Evolutionary conservation across 768 basidiomycete species (phyloP).

Genomic region (Hypholoma fasciculare): DNA sequence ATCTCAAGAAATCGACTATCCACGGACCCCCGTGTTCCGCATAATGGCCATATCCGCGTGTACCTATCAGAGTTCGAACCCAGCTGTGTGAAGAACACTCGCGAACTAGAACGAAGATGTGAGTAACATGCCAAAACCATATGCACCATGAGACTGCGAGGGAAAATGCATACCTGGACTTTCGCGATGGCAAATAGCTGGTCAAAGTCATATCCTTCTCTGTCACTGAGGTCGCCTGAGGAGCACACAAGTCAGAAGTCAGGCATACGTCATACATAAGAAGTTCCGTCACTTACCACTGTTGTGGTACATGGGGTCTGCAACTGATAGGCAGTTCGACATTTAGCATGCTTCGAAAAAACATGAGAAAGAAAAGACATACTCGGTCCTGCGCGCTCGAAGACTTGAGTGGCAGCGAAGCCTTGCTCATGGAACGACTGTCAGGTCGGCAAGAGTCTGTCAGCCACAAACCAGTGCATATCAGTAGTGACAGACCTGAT

Average conservation of each 20-base stretch:
- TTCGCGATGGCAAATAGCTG: constrained; percentile 85
- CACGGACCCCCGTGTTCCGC: neutral
- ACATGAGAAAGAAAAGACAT: constrained; percentile 18
- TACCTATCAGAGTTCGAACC: constrained; percentile 42
- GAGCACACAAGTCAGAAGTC: constrained; percentile 2
- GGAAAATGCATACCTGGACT: constrained; percentile 63
- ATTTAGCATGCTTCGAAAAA: neutral
- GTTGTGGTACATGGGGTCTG: constrained; percentile 89
- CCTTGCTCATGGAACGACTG: constrained; percentile 83
- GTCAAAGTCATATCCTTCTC: constrained; percentile 79
- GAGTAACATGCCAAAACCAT: neutral
- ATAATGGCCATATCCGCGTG: neutral
- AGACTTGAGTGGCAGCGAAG: constrained; percentile 84
- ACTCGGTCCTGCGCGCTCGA: constrained; percentile 82
- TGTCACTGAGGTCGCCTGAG: constrained; percentile 73
- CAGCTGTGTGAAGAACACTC: constrained; percentile 68
- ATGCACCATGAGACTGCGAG: neutral
- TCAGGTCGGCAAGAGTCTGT: neutral
- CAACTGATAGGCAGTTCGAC: constrained; percentile 45
- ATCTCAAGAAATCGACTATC: neutral
- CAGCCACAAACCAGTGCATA: neutral
- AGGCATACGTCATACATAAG: neutral
- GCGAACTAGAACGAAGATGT: constrained; percentile 49
- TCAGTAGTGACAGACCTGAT: constrained; percentile 53
- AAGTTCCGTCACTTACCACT: constrained; percentile 47